Conservation (phyloP, 2,329 filamentous ascomycete species). For the Alternaria brassicicola region DNA sequence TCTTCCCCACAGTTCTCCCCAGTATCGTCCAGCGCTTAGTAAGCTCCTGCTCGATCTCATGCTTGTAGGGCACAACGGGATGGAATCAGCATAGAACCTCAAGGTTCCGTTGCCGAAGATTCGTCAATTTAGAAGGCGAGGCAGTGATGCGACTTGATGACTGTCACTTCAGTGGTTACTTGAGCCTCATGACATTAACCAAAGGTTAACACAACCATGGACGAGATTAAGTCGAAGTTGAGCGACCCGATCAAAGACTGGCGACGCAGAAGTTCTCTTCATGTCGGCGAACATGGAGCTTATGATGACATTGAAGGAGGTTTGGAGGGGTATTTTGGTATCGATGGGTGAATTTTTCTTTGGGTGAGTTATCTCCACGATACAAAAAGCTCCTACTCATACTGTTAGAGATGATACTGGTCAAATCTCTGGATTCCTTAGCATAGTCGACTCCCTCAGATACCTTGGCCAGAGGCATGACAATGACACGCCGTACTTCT, state of each 20-base stretch:
- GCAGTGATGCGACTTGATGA: not conserved
- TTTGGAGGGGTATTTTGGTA: conserved; percentile 38
- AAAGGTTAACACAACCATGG: not conserved
- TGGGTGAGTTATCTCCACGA: not conserved
- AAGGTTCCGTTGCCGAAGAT: not conserved
- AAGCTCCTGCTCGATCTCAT: not conserved
- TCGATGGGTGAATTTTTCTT: conserved; percentile 35
- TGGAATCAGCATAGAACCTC: not conserved
- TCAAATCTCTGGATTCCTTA: conserved; percentile 41
- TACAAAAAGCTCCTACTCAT: not conserved
- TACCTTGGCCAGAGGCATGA: conserved; percentile 26
- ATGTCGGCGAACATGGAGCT: conserved; percentile 28
- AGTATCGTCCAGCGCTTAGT: not conserved
- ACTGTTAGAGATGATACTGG: conserved; percentile 32
- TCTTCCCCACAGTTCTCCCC: conserved; percentile 6
- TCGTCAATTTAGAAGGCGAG: not conserved
- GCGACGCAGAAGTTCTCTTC: conserved; percentile 21
- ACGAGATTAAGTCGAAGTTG: conserved; percentile 20
- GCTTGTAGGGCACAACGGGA: not conserved
- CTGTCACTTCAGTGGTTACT: not conserved
- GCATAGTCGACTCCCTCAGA: conserved; percentile 37
- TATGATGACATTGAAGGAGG: conserved; percentile 28
- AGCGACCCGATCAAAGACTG: conserved; percentile 23
- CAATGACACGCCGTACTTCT: conserved; percentile 33
- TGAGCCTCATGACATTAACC: not conserved